Evolutionary conservation across 768 basidiomycete species (phyloP), one percentile per base, ranked within the genome.

Genomic region (Glaciozyma antarctica): DNA sequence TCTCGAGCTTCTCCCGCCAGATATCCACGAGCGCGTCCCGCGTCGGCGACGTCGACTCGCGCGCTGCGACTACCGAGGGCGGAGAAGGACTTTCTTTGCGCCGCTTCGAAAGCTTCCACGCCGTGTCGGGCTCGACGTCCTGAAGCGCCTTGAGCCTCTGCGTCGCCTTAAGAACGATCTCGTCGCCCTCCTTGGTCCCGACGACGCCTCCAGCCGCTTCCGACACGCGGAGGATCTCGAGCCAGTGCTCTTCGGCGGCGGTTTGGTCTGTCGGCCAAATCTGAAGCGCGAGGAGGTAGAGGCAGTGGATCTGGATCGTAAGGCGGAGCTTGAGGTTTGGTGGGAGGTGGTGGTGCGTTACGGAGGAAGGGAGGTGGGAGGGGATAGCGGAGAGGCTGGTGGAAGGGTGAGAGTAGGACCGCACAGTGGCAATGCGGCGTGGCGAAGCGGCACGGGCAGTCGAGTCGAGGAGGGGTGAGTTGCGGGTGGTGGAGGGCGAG

Each of bases 271-370:
- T 19, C 43, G 45, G 57, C 28, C 56, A 51, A 28, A 60, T 51
- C n/a, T 69, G 68, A 0, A 69, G 38, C 6, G 64, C 68, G 51
- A 69, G 64, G 43, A 58, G 47, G 62, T 69, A 69, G 12, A 63
- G 62, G 13, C 61, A 58, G 30, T 65, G 64, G 32, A 69, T 49
- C 17, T 64, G 61, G 43, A 69, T 26, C 2, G 68, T 69, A 21
- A 63, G 19, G 22, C 51, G 30, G 17, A 60, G 53, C 55, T 63
- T 69, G 19, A 49, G 4, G 12, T n/a, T 41, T 19, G 43, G 38
- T 4, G 48, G 9, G 49, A 19, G 5, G 30, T 30, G 43, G 21
- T 47, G 17, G 13, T 6, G 19, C 6, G 38, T 3, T 17, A 38
- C 15, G 8, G 62, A 45, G 26, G 9, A 26, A n/a, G 60, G 54